Evolutionary conservation across 1,284 basidiomycete genomes (phyloP).

Genomic region (Pseudozyma thailandica): DNA sequence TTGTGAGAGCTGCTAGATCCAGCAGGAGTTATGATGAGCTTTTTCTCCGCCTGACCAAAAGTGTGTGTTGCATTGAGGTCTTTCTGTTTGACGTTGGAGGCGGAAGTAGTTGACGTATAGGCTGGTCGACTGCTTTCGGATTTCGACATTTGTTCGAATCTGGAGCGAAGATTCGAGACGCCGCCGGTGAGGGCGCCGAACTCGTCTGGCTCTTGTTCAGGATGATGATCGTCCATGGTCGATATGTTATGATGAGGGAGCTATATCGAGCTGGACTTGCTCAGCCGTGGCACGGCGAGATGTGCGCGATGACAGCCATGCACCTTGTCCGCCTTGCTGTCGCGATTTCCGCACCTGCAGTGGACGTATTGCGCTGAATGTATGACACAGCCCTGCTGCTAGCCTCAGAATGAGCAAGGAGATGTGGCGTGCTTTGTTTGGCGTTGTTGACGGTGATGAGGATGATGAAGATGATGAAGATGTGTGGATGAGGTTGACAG

Average conservation of each 20-base stretch:
- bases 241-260: not conserved
- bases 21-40: conserved; percentile 19
- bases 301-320: not conserved
- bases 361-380: too few relatives aligned
- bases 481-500: too few relatives aligned
- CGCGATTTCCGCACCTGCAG: too few relatives aligned
- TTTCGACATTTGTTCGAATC: conserved; percentile 53
- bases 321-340: too few relatives aligned
- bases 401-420: too few relatives aligned
- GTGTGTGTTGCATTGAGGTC: conserved; percentile 37
- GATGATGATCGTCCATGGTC: conserved; percentile 27
- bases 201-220: conserved; percentile 41
- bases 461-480: too few relatives aligned
- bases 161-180: conserved; percentile 42
- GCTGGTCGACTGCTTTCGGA: conserved; percentile 39
- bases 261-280: not conserved
- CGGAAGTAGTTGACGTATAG: conserved; percentile 5
- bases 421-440: not conserved
- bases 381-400: too few relatives aligned
- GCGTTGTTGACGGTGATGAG: not conserved
- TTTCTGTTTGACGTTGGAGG: conserved; percentile 11
- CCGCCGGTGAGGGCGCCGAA: conserved; percentile 43
- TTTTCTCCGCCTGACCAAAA: conserved; percentile 40
- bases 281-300: conserved; percentile 2
- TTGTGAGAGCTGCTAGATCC: conserved; percentile 5